A percentile compares a stretch with the other conserved stretches of the same genome.
Evolutionary conservation across 352 stramenopile species (phyloP).

Genomic region (Globisporangium radiosum): DNA sequence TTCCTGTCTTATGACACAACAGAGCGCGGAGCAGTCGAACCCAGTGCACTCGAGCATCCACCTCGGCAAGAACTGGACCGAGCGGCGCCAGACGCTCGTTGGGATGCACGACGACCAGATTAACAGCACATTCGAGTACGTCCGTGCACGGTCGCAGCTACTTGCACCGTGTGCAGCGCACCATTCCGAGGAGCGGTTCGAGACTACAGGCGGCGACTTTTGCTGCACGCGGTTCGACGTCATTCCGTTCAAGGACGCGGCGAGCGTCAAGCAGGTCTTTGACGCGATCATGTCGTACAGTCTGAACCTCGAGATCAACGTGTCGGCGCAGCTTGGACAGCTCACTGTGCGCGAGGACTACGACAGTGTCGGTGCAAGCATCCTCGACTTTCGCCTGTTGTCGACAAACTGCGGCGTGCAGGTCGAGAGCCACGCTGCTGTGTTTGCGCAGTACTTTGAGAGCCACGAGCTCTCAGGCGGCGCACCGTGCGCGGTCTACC

Average conservation of each 20-base stretch:
- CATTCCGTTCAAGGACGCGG: constrained; percentile 32
- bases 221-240: constrained; percentile 30
- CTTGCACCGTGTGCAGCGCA: constrained; percentile 30
- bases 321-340: constrained; percentile 40
- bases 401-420: constrained; percentile 3
- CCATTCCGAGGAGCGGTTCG: constrained; percentile 29
- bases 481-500: neutral
- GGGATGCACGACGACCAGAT: constrained; percentile 29
- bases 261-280: constrained; percentile 47
- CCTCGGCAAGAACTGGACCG: constrained; percentile 20
- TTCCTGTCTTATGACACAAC: neutral
- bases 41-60: constrained; percentile 35
- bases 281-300: constrained; percentile 39
- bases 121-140: constrained; percentile 24
- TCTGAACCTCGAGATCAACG: constrained; percentile 50
- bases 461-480: constrained; percentile 2
- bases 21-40: constrained; percentile 3
- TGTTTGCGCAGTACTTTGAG: constrained; percentile 1
- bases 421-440: constrained; percentile 1
- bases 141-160: constrained; percentile 34
- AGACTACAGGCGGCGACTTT: constrained; percentile 25
- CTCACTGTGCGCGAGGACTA: constrained; percentile 45
- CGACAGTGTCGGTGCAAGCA: constrained; percentile 23
- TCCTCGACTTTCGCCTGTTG: constrained; percentile 30
- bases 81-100: constrained; percentile 23